Conservation (phyloP, 306 rosid genomes). For the Calophaca sinica region DNA sequence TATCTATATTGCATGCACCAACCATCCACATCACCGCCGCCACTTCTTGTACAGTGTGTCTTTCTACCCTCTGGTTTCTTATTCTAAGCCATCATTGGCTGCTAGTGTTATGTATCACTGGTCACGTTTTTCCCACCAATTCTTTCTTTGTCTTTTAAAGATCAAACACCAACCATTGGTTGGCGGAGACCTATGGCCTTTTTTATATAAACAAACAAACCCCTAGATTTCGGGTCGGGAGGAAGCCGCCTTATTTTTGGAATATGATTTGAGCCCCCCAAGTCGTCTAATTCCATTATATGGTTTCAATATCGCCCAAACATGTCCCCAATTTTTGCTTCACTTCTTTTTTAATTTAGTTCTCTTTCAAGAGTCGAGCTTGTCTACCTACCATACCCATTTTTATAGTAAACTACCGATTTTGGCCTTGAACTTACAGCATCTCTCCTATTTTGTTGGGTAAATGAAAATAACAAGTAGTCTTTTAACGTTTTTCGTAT, state of each 20-base stretch:
- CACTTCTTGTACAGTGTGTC: not conserved
- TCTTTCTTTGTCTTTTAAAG: not conserved
- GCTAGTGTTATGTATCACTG: not conserved
- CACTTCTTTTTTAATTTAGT: not conserved
- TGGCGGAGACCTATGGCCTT: not conserved
- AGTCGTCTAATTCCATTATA: not conserved
- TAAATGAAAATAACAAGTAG: no score
- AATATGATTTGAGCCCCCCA: not conserved
- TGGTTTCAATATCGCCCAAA: conserved; percentile 23
- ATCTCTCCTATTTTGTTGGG: no score
- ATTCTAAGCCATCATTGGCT: conserved; percentile 2
- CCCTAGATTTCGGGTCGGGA: conserved; percentile 14
- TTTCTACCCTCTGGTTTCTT: conserved; percentile 1
- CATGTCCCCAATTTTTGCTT: conserved; percentile 14
- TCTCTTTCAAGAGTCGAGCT: not conserved
- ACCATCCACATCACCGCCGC: not conserved
- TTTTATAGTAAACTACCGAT: no score
- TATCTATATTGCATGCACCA: not conserved
- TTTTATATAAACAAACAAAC: not conserved
- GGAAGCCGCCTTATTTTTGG: conserved; percentile 15
- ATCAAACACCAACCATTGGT: conserved; percentile 5
- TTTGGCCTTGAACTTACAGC: no score
- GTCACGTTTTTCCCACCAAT: conserved; percentile 8
- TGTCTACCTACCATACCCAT: not conserved
- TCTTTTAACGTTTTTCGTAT: no score